phyloP scores from a whole-genome alignment of 2,329 filamentous ascomycete genomes.

The Monosporascus sp. region DNA sequence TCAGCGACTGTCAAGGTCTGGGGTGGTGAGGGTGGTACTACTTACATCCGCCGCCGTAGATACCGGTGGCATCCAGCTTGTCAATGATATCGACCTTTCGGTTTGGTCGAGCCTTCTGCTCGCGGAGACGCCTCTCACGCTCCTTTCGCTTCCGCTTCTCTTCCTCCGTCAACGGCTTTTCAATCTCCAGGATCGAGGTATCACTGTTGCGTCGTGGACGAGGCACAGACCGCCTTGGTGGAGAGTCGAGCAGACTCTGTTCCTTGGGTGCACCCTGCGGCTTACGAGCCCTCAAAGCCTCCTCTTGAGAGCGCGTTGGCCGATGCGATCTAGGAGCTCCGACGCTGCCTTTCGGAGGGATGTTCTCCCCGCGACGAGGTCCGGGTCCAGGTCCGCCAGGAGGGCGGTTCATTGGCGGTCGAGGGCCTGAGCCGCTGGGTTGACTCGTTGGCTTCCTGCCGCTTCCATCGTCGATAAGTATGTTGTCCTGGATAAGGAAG shows the following conservation, averaged over 20 bases:
- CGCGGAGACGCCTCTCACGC: slow-evolving; percentile 45
- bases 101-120: slow-evolving; percentile 41
- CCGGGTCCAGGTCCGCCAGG: slow-evolving; percentile 33
- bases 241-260: slow-evolving; percentile 29
- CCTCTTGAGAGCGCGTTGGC: slow-evolving; percentile 62
- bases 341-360: slow-evolving; percentile 41
- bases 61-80: slow-evolving; percentile 91
- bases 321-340: slow-evolving; percentile 49
- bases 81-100: slow-evolving; percentile 82
- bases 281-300: slow-evolving; percentile 50
- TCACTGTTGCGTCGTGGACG: slow-evolving; percentile 73
- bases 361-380: slow-evolving; percentile 42
- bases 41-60: slow-evolving; percentile 87
- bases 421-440: slow-evolving; percentile 18
- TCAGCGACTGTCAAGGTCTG: slow-evolving; percentile 4
- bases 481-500: slow-evolving; percentile 52
- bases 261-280: slow-evolving; percentile 30
- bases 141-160: slow-evolving; percentile 54
- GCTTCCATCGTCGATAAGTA: slow-evolving; percentile 56
- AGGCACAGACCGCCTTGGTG: slow-evolving; percentile 37
- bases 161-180: slow-evolving; percentile 57
- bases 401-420: slow-evolving; percentile 33
- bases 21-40: slow-evolving; percentile 17
- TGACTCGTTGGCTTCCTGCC: slow-evolving; percentile 31
- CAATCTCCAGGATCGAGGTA: slow-evolving; percentile 62